Conservation (phyloP, 2,329 filamentous ascomycete genomes). For the Colletotrichum camelliae region DNA sequence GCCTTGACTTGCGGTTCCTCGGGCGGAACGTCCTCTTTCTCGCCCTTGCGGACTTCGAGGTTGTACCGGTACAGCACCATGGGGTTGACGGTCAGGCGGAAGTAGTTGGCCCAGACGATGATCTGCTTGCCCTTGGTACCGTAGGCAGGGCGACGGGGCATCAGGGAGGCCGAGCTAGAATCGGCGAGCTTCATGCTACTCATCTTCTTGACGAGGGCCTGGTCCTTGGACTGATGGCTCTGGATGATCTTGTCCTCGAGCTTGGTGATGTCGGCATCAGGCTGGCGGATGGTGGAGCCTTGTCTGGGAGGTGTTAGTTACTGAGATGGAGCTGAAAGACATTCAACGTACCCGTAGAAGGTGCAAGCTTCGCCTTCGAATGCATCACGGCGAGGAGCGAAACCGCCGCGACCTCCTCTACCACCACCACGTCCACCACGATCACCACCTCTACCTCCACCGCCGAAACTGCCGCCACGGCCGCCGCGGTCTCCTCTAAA, state of each 20-base stretch:
- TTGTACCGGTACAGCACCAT: slow-evolving; percentile 50
- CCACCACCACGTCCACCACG: slow-evolving; percentile 2
- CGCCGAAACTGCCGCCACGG: slow-evolving; percentile 23
- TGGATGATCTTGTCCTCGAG: slow-evolving; percentile 47
- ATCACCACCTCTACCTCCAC: slow-evolving; percentile 16
- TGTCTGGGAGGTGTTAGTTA: slow-evolving; percentile 1
- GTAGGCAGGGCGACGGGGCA: slow-evolving; percentile 55
- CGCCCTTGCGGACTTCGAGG: slow-evolving; percentile 37
- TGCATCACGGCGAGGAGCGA: slow-evolving; percentile 5
- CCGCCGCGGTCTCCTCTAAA: slow-evolving; percentile 20
- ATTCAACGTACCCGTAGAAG: slow-evolving; percentile 7
- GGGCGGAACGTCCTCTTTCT: slow-evolving; percentile 6
- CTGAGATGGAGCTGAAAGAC: slow-evolving; percentile 1
- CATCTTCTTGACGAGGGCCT: slow-evolving; percentile 40
- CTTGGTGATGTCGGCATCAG: slow-evolving; percentile 32
- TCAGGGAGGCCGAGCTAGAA: slow-evolving; percentile 1
- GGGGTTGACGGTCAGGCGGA: slow-evolving; percentile 44
- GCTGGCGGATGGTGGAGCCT: slow-evolving; percentile 18
- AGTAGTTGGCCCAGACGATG: slow-evolving; percentile 61
- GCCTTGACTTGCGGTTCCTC: slow-evolving; percentile 22
- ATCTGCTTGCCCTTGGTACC: slow-evolving; percentile 48
- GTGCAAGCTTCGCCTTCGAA: slow-evolving; percentile 19
- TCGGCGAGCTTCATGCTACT: slow-evolving; percentile 34
- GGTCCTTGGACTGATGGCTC: slow-evolving; percentile 30
- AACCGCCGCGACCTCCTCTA: slow-evolving; percentile 24